phyloP scores from a whole-genome alignment of 805 yeast species.

The Lachancea quebecensis region DNA sequence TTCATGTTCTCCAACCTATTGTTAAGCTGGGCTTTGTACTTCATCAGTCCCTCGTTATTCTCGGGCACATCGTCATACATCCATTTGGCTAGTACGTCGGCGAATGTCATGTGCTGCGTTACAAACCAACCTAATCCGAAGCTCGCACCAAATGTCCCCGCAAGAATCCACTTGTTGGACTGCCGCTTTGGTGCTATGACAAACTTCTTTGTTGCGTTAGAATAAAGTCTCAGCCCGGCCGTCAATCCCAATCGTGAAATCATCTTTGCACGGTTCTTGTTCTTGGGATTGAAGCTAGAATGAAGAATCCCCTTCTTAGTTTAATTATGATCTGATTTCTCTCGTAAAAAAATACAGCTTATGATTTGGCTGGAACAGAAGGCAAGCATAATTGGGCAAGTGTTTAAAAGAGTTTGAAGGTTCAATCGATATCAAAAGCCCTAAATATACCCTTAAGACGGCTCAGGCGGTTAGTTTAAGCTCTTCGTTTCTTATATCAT shows the following conservation, averaged over 20 bases:
- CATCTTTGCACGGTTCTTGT: not conserved
- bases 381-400: too few relatives aligned
- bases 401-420: too few relatives aligned
- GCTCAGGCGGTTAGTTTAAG: too few relatives aligned
- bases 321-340: too few relatives aligned
- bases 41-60: conserved; percentile 24
- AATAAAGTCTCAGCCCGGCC: conserved; percentile 1
- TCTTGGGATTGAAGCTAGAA: not conserved
- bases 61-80: conserved; percentile 27
- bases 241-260: not conserved
- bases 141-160: conserved; percentile 25
- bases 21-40: conserved; percentile 35
- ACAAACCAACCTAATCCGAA: conserved; percentile 28
- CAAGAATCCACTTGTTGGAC: conserved; percentile 20
- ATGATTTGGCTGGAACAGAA: too few relatives aligned
- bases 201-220: conserved; percentile 8
- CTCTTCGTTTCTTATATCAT: too few relatives aligned
- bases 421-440: too few relatives aligned
- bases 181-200: conserved; percentile 2
- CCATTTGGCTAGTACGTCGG: conserved; percentile 32
- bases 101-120: conserved; percentile 31
- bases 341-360: too few relatives aligned
- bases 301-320: not conserved
- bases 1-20: conserved; percentile 43
- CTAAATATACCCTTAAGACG: too few relatives aligned